Evolutionary conservation across 225 moss, liverwort and hornwort genomes (phyloP).

Genomic region (Bryum argenteum): DNA sequence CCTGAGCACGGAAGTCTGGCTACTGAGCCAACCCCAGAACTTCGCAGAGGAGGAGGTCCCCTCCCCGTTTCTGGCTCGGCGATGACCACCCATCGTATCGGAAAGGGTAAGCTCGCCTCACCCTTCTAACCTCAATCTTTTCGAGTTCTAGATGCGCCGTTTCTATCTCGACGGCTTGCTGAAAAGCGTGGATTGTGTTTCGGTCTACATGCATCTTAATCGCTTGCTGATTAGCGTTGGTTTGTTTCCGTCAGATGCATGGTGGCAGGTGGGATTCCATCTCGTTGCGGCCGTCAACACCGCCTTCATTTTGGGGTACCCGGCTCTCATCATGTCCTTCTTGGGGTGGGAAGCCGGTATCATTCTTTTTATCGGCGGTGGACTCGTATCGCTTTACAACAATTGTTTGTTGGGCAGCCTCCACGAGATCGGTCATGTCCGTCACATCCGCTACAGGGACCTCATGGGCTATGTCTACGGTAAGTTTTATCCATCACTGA

Average conservation of each 20-base stretch:
- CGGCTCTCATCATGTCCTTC: constrained; percentile 48
- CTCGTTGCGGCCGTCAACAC: constrained; percentile 50
- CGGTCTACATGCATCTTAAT: no score
- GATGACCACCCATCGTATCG: not conserved
- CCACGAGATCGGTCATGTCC: constrained; percentile 37
- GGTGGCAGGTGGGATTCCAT: constrained; percentile 62
- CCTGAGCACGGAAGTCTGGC: not conserved
- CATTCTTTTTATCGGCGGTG: constrained; percentile 38
- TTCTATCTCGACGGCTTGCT: constrained; percentile 10
- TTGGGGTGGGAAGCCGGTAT: constrained; percentile 42
- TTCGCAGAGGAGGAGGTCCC: constrained; percentile 2
- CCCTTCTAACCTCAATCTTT: no score
- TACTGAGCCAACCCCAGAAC: not conserved
- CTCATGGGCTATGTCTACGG: constrained; percentile 44
- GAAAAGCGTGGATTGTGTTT: constrained; percentile 11
- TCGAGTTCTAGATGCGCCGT: no score
- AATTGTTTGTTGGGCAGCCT: constrained; percentile 48
- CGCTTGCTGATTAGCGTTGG: not conserved
- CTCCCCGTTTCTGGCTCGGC: not conserved
- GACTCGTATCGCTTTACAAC: constrained; percentile 37
- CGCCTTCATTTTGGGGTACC: constrained; percentile 56
- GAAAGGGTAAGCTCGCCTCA: not conserved
- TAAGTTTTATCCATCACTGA: constrained; percentile 1
- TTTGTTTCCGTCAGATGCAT: constrained; percentile 30
- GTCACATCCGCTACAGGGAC: constrained; percentile 52